Base-by-base conservation (phyloP, 441 rosid species). In the Melastoma candidum region DNA sequence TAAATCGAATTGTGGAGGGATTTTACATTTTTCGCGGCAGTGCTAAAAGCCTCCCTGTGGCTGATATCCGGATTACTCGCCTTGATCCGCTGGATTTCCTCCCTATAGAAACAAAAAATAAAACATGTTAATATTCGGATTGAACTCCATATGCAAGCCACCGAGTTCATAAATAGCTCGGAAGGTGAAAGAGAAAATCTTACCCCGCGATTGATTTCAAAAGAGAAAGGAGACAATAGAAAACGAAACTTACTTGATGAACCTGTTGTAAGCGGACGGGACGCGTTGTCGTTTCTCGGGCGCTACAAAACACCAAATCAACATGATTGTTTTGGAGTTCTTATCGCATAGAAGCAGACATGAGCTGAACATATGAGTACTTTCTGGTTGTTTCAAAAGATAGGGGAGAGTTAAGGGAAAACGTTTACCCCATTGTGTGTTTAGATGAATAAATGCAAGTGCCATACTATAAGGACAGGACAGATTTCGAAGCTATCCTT, bases 281-380 rank as follows among this genome's bases (percentile, higher is more conserved):
- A 88, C 92, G 2, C 98, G 95, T 46, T 87, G 98, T 63, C 97
- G 75, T 77, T 92, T 92, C 86, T 88, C 97, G 0, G 95, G 98
- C 0, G 98, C 97, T 88, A 83, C 74, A 71, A 66, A 44, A 60
- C 29, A 12, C 10, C 25, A 4, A 26, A 59, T 25, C 29, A 25
- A 13, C 8, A 32, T 32, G 7, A 4, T 32, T 32, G 5, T 32
- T 2, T 32, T 29, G 22, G 22, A 17, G 22, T 17, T 17, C 22
- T 17, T 17, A 17, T 17, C 22, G 22, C 22, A 17, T 17, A 17
- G 22, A 17, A 17, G 22, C 22, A 17, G 22, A 17, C 22, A 17
- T 17, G 22, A 17, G 22, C 22, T 17, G 22, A 17, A 17, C 22
- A 17, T 17, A 17, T 17, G 22, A 17, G 22, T 17, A 17, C 22